These are phyloP conservation scores for Neofusicoccum sp. DNA, from an alignment of 2,329 filamentous ascomycete species.

Conservation along the genomic window DNA sequence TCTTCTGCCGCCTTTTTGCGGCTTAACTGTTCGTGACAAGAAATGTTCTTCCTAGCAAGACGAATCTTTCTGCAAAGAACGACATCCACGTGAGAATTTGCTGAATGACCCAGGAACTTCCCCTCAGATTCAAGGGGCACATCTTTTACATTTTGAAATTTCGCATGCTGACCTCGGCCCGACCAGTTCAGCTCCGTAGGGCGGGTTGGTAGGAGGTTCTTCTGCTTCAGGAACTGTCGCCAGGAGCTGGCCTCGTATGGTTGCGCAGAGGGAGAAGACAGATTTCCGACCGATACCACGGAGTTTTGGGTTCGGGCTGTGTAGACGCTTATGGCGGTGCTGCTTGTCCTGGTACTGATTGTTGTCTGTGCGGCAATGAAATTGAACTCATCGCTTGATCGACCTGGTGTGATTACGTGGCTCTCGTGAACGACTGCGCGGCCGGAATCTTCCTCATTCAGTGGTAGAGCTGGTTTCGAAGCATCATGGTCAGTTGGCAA, in stretches of 20 bases:
- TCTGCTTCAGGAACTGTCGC: background rate
- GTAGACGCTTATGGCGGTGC: no score
- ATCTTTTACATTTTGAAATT: background rate
- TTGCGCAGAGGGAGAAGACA: background rate
- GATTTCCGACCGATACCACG: background rate
- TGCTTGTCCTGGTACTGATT: no score
- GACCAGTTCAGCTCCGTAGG: conserved; percentile 29
- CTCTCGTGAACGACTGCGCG: no score
- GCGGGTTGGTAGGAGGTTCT: background rate
- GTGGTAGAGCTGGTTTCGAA: no score
- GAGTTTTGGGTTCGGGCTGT: background rate
- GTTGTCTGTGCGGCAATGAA: no score
- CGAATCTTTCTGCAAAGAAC: conserved; percentile 22
- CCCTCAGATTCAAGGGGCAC: conserved; percentile 17
- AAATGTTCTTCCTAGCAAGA: conserved; percentile 24
- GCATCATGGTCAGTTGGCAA: no score
- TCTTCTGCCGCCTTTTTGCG: conserved; percentile 22
- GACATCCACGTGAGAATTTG: conserved; percentile 21
- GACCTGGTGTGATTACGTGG: no score
- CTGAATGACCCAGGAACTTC: conserved; percentile 16
- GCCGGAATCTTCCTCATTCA: no score
- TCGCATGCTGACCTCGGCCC: conserved; percentile 24
- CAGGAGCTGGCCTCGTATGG: background rate
- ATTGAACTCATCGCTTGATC: no score
- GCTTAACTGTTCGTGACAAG: conserved; percentile 19